phyloP scores from a whole-genome alignment of 2,329 filamentous ascomycete genomes.

The Fusarium liriodendri region DNA sequence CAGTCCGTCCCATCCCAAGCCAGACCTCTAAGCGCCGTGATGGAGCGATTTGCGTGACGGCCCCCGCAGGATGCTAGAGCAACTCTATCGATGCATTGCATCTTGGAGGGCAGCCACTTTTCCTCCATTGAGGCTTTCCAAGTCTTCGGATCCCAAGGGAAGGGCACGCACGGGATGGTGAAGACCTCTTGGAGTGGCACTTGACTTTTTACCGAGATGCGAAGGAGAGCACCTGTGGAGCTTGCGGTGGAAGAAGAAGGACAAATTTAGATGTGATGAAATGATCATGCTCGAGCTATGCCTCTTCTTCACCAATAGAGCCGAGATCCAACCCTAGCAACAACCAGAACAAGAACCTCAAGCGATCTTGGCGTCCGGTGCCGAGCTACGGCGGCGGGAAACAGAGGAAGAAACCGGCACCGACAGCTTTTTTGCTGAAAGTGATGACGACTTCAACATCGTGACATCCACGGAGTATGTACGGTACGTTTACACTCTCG shows the following conservation, averaged over 20 bases:
- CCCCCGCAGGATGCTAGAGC: conserved; percentile 26
- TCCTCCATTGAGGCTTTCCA: neutral
- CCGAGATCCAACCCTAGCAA: conserved; percentile 27
- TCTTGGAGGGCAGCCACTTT: neutral
- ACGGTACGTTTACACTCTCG: conserved; percentile 3
- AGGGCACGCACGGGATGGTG: conserved; percentile 34
- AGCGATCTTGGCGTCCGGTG: conserved; percentile 35
- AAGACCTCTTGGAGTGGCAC: conserved; percentile 14
- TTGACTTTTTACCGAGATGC: conserved; percentile 17
- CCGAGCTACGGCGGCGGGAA: conserved; percentile 12
- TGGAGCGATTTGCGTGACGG: conserved; percentile 27
- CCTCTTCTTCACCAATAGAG: conserved; percentile 30
- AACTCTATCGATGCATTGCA: conserved; percentile 7
- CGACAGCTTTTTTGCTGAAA: neutral
- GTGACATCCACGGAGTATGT: neutral
- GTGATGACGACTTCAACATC: neutral
- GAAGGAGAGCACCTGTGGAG: conserved; percentile 26
- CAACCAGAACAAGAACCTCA: conserved; percentile 21
- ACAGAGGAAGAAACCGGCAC: conserved; percentile 18
- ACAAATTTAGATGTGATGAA: conserved; percentile 8
- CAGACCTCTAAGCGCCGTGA: conserved; percentile 40
- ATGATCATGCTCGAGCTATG: conserved; percentile 13
- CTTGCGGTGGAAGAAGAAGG: conserved; percentile 28
- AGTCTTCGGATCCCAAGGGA: conserved; percentile 12
- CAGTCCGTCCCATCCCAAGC: conserved; percentile 9